Percentiles rank a stretch among this genome's conserved stretches.
Conservation (phyloP, 1,139 yeast species). For the Blastobotrys illinoisensis region DNA sequence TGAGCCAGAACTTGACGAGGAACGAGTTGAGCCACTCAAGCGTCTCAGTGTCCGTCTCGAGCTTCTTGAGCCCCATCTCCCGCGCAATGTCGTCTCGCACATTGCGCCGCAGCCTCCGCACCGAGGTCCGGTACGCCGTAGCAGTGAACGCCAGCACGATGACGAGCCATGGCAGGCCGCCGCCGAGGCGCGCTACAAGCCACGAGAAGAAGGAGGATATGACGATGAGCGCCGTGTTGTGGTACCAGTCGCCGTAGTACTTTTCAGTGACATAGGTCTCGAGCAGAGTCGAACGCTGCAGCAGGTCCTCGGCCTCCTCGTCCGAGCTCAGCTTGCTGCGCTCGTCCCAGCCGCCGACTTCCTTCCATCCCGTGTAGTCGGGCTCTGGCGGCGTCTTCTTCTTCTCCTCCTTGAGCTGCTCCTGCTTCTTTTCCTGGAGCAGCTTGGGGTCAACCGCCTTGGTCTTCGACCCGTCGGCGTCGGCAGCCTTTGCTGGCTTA, state of each 20-base stretch:
- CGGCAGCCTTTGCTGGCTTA: conserved; percentile 1
- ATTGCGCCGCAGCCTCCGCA: conserved; percentile 67
- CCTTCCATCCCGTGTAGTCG: conserved; percentile 74
- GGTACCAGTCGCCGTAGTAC: conserved; percentile 94
- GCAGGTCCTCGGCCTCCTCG: conserved; percentile 61
- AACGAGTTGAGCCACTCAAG: conserved; percentile 93
- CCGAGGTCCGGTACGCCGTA: conserved; percentile 72
- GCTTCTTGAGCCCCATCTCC: conserved; percentile 70
- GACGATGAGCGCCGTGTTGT: conserved; percentile 65
- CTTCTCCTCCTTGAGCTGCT: conserved; percentile 7
- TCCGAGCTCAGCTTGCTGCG: conserved; percentile 52
- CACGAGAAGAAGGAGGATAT: conserved; percentile 68
- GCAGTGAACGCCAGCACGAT: conserved; percentile 57
- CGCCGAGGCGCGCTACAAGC: conserved; percentile 69
- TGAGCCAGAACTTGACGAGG: conserved; percentile 85
- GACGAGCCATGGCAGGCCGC: conserved; percentile 76
- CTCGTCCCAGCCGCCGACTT: conserved; percentile 81
- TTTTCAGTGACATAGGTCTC: conserved; percentile 66
- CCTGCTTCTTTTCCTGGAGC: conserved; percentile 9
- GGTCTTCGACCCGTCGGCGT: conserved; percentile 6
- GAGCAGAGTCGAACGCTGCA: conserved; percentile 61
- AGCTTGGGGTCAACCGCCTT: conserved; percentile 9
- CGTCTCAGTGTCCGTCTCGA: conserved; percentile 85
- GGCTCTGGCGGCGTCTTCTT: conserved; percentile 16
- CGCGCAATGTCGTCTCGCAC: conserved; percentile 80